These are phyloP conservation scores for Fraxinus pennsylvanica DNA, from an alignment of 257 asterid genomes.

Conservation along the genomic window DNA sequence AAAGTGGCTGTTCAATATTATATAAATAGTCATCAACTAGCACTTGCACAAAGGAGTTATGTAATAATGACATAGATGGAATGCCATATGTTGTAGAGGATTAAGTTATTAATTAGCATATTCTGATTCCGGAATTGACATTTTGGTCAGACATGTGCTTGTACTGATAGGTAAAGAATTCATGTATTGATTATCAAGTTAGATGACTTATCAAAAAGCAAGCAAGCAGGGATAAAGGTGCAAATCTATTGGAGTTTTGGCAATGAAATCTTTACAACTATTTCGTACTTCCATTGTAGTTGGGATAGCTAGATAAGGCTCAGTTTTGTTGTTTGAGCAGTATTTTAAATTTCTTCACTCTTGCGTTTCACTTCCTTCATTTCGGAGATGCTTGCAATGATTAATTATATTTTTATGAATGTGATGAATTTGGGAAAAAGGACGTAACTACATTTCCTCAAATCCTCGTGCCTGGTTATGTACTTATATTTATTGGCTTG, in stretches of 20 bases:
- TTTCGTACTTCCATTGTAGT: background rate
- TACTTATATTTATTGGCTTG: background rate
- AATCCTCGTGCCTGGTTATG: background rate
- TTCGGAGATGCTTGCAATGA: background rate
- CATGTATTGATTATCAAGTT: background rate
- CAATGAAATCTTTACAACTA: background rate
- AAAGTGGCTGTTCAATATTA: background rate
- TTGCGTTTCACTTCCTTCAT: background rate
- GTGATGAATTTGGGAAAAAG: background rate
- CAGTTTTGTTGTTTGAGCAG: background rate
- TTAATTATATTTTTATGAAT: too few relatives aligned
- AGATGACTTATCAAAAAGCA: background rate
- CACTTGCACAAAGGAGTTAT: background rate
- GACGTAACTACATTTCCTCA: background rate
- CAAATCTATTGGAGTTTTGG: background rate
- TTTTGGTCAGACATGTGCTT: background rate
- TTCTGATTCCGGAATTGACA: too few relatives aligned
- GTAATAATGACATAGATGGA: constrained; percentile 4
- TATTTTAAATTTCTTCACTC: background rate
- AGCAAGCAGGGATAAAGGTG: background rate
- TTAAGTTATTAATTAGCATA: background rate
- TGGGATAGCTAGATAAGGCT: background rate
- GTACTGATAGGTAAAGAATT: background rate
- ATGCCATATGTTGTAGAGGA: background rate
- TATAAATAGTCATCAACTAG: background rate